Evolutionary conservation across 495 filamentous ascomycete genomes (phyloP).

Genomic region (Penicillium salamii): DNA sequence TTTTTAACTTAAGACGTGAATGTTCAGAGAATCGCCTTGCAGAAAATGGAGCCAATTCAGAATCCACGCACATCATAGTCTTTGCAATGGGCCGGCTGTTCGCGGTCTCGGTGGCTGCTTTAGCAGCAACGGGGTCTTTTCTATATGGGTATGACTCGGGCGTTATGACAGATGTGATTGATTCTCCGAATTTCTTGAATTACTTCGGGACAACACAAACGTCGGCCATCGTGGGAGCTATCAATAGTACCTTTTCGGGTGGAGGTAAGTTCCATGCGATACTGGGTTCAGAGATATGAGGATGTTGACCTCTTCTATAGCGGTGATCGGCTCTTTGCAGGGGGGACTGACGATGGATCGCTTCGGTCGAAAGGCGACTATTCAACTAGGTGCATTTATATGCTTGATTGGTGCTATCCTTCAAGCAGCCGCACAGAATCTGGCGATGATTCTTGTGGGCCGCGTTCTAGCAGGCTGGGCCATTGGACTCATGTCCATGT

Average conservation of each 20-base stretch:
- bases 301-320: constrained; percentile 11
- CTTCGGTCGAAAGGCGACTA: constrained; percentile 52
- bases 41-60: too few species aligned
- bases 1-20: too few species aligned
- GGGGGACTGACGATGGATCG: constrained; percentile 38
- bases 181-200: constrained; percentile 42
- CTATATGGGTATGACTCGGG: constrained; percentile 56
- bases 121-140: constrained; percentile 49
- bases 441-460: constrained; percentile 59
- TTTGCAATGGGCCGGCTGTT: constrained; percentile 42
- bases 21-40: too few species aligned
- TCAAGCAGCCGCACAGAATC: constrained; percentile 49
- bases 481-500: constrained; percentile 56
- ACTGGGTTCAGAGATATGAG: not conserved
- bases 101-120: constrained; percentile 39
- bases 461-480: constrained; percentile 62
- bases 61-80: too few species aligned
- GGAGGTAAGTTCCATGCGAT: constrained; percentile 34
- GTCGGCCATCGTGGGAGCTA: constrained; percentile 52
- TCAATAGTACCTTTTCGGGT: constrained; percentile 56
- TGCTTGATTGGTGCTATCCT: constrained; percentile 54
- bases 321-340: constrained; percentile 34
- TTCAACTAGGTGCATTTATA: constrained; percentile 54
- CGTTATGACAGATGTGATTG: constrained; percentile 56
- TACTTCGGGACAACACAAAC: constrained; percentile 49